phyloP scores from a whole-genome alignment of 805 yeast species.

The Candida chauliodis region DNA sequence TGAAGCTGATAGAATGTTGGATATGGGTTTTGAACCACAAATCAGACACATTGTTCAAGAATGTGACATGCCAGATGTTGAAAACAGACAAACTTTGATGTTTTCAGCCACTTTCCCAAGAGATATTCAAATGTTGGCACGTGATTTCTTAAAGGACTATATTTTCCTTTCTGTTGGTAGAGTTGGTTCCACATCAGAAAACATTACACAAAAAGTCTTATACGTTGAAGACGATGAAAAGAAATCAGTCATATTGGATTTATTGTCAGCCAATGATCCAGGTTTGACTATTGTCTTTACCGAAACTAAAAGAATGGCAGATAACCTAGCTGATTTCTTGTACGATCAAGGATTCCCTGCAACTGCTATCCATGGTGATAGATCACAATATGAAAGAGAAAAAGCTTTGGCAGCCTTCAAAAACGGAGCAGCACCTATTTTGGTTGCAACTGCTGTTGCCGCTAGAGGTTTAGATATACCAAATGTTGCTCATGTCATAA shows the following conservation, averaged over 20 bases:
- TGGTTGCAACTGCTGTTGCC: slow-evolving; percentile 99
- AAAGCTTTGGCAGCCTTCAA: slow-evolving; percentile 93
- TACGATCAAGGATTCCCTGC: slow-evolving; percentile 90
- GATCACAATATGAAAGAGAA: slow-evolving; percentile 97
- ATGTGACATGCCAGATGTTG: slow-evolving; percentile 94
- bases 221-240: slow-evolving; percentile 94
- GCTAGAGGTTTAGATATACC: slow-evolving; percentile 99
- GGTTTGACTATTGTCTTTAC: slow-evolving; percentile 94
- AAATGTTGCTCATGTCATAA: slow-evolving; percentile 95
- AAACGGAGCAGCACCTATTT: slow-evolving; percentile 84
- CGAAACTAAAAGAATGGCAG: slow-evolving; percentile 99
- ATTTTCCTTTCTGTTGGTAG: slow-evolving; percentile 96
- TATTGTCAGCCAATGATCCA: slow-evolving; percentile 68
- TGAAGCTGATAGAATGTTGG: slow-evolving; percentile 99
- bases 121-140: slow-evolving; percentile 94
- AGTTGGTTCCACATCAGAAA: slow-evolving; percentile 98
- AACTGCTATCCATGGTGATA: slow-evolving; percentile 98
- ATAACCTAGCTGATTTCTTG: slow-evolving; percentile 87
- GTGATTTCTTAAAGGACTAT: slow-evolving; percentile 94
- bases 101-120: slow-evolving; percentile 99
- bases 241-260: slow-evolving; percentile 82
- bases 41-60: slow-evolving; percentile 97
- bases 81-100: slow-evolving; percentile 93
- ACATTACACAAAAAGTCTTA: slow-evolving; percentile 89
- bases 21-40: slow-evolving; percentile 99